Evolutionary conservation across 305 asterid genomes (phyloP).

Genomic region (Fraxinus sp.): DNA sequence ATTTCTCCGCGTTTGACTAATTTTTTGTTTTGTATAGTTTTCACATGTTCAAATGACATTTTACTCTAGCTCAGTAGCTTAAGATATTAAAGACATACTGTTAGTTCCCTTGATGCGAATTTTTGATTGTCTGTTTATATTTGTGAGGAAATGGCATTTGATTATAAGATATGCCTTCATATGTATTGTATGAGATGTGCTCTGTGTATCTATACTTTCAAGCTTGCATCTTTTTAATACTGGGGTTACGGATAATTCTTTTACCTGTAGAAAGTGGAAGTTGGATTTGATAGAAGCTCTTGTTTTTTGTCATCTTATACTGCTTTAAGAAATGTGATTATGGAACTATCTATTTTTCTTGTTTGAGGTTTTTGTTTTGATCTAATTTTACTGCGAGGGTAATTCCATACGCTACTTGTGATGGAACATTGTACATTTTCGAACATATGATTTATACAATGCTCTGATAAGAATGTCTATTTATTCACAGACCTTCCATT

Average conservation of each 20-base stretch:
- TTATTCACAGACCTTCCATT: not conserved
- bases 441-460: not conserved
- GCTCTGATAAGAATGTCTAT: not conserved
- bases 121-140: constrained; percentile 4
- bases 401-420: not conserved
- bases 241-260: not conserved
- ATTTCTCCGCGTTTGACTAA: not conserved
- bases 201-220: constrained; percentile 1
- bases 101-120: not conserved
- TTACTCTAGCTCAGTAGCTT: not conserved
- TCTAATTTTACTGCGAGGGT: not conserved
- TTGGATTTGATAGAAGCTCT: not conserved
- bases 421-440: not conserved
- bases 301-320: not conserved
- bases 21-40: not conserved
- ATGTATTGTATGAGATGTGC: not conserved
- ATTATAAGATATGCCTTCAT: constrained; percentile 10
- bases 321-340: not conserved
- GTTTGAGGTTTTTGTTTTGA: not conserved
- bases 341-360: not conserved
- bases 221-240: not conserved
- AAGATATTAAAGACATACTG: not conserved
- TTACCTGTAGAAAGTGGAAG: not conserved
- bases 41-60: not conserved
- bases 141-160: not conserved